Percentiles rank a stretch among this genome's conserved stretches.
phyloP scores from a whole-genome alignment of 176 grass and related monocot species.

The Cenchrus purpureus region DNA sequence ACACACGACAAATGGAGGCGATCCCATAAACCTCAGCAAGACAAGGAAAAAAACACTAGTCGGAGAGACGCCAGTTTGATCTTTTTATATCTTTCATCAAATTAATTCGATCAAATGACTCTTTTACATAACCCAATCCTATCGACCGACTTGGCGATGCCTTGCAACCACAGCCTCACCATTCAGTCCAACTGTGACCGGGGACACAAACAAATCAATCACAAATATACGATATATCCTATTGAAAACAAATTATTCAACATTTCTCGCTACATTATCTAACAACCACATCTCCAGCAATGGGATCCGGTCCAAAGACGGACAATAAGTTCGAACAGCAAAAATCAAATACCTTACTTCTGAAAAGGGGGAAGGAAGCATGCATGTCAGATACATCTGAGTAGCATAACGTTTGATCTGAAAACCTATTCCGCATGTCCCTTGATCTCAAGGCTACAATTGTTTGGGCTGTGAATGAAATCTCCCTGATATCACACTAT shows the following conservation, averaged over 20 bases:
- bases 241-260: background rate
- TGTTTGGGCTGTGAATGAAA: background rate
- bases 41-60: no score
- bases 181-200: background rate
- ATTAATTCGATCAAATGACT: background rate
- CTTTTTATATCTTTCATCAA: no score
- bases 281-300: background rate
- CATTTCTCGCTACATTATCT: background rate
- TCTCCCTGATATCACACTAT: background rate
- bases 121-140: no score
- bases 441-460: background rate
- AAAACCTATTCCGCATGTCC: background rate
- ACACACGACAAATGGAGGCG: no score
- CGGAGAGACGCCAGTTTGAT: no score
- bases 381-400: background rate
- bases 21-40: no score
- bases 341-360: background rate
- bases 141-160: background rate
- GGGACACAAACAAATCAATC: background rate
- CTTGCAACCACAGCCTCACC: background rate
- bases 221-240: background rate
- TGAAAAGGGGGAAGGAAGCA: background rate
- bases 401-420: background rate
- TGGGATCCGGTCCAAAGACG: background rate
- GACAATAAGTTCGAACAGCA: background rate